Evolutionary conservation across 305 asterid genomes (phyloP), one percentile per base, ranked within the genome.

Genomic region (Fraxinus nigra): DNA sequence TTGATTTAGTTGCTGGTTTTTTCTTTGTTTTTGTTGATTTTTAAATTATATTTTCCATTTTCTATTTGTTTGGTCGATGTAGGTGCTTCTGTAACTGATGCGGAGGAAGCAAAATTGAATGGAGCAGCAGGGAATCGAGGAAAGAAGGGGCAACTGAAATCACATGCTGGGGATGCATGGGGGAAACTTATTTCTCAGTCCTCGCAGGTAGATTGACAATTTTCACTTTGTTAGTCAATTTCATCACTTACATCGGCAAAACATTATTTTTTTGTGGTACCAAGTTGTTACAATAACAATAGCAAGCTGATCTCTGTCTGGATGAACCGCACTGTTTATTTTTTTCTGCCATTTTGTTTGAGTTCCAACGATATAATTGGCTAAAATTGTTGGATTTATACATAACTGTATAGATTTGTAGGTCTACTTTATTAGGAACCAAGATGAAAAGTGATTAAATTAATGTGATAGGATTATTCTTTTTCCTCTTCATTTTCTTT

Each of bases 111-210:
- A 35, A 95, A 92, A 86, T 56, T 87, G 5, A 79, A 79, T 84
- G 90, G 86, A 75, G 37, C 86, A 4, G 72, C 75, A 5, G 76
- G 81, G 65, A 84, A 40, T 81, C 87, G 95, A 78, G 97, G 90
- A 26, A 92, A 90, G 90, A 95, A 89, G 77, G 86, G 89, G 85
- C 91, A 79, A 70, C 83, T 85, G 84, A 90, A 89, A 85, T 69
- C 90, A 10, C 85, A 80, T 84, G 73, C 82, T 2, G 95, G 90
- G 78, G 88, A 65, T 87, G 93, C 95, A 81, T 95, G 98, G 98
- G 98, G 98, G 24, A 91, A 88, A 84, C 97, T 95, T 86, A 89
- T 95, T 73, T 95, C 98, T 7, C 95, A 93, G 93, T 91, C 84
- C 78, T 84, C 95, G 33, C 91, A 82, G 97, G 97, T 92, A 70